A percentile compares a stretch with the other conserved stretches of the same genome.
These are phyloP conservation scores for Beauveria brongniartii DNA, from an alignment of 2,329 filamentous ascomycete species.

Conservation along the genomic window DNA sequence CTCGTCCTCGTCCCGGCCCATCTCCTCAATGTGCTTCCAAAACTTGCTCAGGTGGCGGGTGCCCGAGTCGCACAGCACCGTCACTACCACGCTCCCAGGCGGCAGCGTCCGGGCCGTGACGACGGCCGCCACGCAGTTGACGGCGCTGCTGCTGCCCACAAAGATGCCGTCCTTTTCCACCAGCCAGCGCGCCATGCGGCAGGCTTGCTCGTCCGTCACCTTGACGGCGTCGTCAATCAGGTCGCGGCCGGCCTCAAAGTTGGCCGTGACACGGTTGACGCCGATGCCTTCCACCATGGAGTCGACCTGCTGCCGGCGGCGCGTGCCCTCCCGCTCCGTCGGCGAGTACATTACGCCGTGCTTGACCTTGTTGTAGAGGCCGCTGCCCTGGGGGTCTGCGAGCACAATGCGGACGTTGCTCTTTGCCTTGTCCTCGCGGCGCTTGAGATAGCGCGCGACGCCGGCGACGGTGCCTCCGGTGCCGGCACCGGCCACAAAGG, in stretches of 20 bases:
- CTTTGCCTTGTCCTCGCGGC: slow-evolving; percentile 33
- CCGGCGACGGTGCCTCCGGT: slow-evolving; percentile 92
- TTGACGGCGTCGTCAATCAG: slow-evolving; percentile 84
- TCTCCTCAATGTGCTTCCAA: slow-evolving; percentile 64
- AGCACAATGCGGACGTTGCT: slow-evolving; percentile 61
- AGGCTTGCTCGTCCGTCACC: slow-evolving; percentile 82
- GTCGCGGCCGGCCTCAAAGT: slow-evolving; percentile 81
- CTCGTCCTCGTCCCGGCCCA: slow-evolving; percentile 55
- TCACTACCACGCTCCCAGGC: slow-evolving; percentile 61
- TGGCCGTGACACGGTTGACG: slow-evolving; percentile 87
- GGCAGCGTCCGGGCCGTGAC: slow-evolving; percentile 57
- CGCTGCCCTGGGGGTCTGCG: slow-evolving; percentile 90
- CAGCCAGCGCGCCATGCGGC: slow-evolving; percentile 90
- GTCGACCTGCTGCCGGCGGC: slow-evolving; percentile 85
- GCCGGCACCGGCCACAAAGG: slow-evolving; percentile 87
- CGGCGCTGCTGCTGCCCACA: slow-evolving; percentile 87
- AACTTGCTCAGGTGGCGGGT: slow-evolving; percentile 77
- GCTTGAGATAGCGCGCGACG: slow-evolving; percentile 75
- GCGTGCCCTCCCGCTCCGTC: slow-evolving; percentile 84
- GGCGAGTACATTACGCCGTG: slow-evolving; percentile 93
- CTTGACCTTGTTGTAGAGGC: slow-evolving; percentile 82
- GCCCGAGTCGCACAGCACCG: slow-evolving; percentile 79
- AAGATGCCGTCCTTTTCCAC: slow-evolving; percentile 96
- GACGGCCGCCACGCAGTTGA: slow-evolving; percentile 83
- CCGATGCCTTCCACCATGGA: slow-evolving; percentile 94